Evolutionary conservation across 371 early-diverging fungal genomes (phyloP).

Genomic region (Mucor lusitanicus): DNA sequence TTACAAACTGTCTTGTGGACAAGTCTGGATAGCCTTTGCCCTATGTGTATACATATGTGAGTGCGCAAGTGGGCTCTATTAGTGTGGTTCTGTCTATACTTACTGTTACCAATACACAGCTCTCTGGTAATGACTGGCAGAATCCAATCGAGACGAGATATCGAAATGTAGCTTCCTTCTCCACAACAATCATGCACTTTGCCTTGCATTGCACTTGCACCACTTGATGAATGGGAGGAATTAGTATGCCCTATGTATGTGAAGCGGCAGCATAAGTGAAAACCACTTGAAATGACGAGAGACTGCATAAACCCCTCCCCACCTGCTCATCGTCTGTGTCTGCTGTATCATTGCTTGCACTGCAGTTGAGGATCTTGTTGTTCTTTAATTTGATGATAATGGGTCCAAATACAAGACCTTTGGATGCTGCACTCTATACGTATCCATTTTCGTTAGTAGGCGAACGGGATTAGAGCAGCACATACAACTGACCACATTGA

Average conservation of each 20-base stretch:
- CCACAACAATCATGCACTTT: constrained; percentile 39
- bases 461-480: no score
- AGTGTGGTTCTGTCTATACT: neutral
- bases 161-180: constrained; percentile 54
- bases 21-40: constrained; percentile 52
- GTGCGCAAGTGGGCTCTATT: neutral
- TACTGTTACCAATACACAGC: constrained; percentile 45
- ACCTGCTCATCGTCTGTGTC: constrained; percentile 32
- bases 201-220: constrained; percentile 35
- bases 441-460: no score
- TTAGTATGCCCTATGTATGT: constrained; percentile 29
- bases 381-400: constrained; percentile 37
- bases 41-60: constrained; percentile 6
- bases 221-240: constrained; percentile 41
- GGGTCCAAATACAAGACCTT: constrained; percentile 46
- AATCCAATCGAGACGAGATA: constrained; percentile 40
- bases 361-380: constrained; percentile 34
- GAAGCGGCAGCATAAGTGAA: neutral
- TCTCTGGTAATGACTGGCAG: constrained; percentile 20
- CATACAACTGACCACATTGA: constrained; percentile 37
- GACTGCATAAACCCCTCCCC: neutral
- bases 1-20: constrained; percentile 43
- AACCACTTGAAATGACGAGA: neutral
- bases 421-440: constrained; percentile 43
- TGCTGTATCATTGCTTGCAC: neutral